A percentile compares a stretch with the other conserved stretches of the same genome.
Evolutionary conservation across 192 early-diverging fungal species (phyloP).

Genomic region (Rhizophagus sp.): DNA sequence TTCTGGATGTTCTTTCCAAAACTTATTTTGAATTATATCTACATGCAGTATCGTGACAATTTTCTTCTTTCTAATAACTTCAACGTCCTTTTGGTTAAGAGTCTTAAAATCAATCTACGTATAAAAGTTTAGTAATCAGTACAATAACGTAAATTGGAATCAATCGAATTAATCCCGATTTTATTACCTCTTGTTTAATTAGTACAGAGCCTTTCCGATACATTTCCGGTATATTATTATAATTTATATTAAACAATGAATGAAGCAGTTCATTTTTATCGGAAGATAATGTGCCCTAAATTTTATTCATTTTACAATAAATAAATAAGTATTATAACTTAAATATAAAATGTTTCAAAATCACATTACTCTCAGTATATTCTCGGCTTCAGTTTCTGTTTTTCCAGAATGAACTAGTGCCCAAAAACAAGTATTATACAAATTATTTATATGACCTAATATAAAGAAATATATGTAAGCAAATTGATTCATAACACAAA

Average conservation of each 20-base stretch:
- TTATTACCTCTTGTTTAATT: constrained; percentile 58
- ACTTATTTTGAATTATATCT: constrained; percentile 75
- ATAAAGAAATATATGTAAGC: not conserved
- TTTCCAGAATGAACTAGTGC: constrained; percentile 74
- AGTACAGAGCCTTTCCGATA: constrained; percentile 88
- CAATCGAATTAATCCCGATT: constrained; percentile 29
- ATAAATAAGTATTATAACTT: not conserved
- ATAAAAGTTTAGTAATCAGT: not conserved
- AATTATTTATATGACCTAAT: constrained; percentile 80
- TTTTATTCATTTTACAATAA: too few species aligned
- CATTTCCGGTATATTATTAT: constrained; percentile 79
- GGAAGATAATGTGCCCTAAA: constrained; percentile 80
- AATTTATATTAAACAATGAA: constrained; percentile 83
- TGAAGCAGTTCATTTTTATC: constrained; percentile 94
- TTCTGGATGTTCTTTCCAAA: constrained; percentile 58
- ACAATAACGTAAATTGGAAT: constrained; percentile 6
- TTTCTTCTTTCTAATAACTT: constrained; percentile 53
- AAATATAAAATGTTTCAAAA: constrained; percentile 1
- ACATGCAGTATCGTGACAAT: constrained; percentile 57
- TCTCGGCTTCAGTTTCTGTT: constrained; percentile 75
- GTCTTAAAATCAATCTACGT: constrained; percentile 26
- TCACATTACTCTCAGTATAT: constrained; percentile 60
- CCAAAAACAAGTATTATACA: constrained; percentile 98
- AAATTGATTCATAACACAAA: not conserved
- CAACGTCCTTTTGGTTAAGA: constrained; percentile 25